These are phyloP conservation scores for Psilocybe mexicana DNA, from an alignment of 1,284 basidiomycete genomes.

Conservation along the genomic window DNA sequence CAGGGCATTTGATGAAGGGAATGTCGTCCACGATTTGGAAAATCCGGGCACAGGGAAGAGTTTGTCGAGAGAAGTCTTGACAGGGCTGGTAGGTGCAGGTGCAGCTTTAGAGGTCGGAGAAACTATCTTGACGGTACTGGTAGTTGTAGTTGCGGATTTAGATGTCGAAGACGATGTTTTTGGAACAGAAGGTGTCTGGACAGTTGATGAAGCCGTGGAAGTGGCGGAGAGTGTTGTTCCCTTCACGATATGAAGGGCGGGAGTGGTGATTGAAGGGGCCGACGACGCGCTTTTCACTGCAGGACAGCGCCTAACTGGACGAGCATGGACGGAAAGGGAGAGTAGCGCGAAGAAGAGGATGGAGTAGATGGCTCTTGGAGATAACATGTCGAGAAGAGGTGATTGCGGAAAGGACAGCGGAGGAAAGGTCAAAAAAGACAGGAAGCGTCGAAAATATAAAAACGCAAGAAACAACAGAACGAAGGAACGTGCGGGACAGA, in stretches of 20 bases:
- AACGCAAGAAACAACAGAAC: conserved; percentile 10
- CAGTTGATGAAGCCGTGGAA: neutral
- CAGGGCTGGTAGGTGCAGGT: conserved; percentile 19
- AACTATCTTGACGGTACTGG: neutral
- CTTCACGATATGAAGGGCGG: conserved; percentile 10
- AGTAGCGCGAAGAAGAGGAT: conserved; percentile 30
- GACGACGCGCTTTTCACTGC: conserved; percentile 3
- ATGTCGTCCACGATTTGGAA: conserved; percentile 46
- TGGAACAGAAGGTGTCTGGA: neutral
- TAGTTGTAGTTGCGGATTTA: conserved; percentile 9
- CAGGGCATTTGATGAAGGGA: conserved; percentile 34
- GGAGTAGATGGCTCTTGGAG: conserved; percentile 15
- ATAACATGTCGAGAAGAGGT: conserved; percentile 23
- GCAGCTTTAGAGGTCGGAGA: conserved; percentile 12
- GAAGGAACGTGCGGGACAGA: conserved; percentile 8
- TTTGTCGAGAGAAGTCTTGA: conserved; percentile 27
- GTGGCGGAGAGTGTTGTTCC: neutral
- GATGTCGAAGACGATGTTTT: neutral
- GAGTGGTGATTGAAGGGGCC: conserved; percentile 14
- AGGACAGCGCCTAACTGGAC: conserved; percentile 24
- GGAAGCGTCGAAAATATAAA: conserved; percentile 1
- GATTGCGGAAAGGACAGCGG: conserved; percentile 11
- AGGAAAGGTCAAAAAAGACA: neutral
- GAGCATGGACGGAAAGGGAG: conserved; percentile 26
- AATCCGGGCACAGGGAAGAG: conserved; percentile 45